Base-by-base conservation (phyloP, 2,329 filamentous ascomycete species). In the Colletotrichum liriopes region DNA sequence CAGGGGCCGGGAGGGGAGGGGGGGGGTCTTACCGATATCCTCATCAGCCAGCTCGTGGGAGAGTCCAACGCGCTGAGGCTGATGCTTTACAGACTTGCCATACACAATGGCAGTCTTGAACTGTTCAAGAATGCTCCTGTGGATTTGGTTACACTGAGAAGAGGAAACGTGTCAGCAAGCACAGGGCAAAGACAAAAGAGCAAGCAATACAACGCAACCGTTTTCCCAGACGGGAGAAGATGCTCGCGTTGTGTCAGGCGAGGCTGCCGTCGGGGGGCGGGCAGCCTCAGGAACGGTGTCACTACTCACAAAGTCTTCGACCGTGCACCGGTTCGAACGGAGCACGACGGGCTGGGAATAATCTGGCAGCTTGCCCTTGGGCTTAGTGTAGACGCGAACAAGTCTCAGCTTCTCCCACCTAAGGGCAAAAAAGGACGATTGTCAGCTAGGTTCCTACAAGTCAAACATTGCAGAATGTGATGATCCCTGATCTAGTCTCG, bases 91-190 rank as follows among this genome's bases (percentile, higher is more conserved):
- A 67, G 95, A 98, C 82, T 96, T 96, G 77, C 96, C 96, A 83
- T 98, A 99, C 52, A 99, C 96, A 80, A 99, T 93, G 66, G 96
- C 96, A 73, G 92, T 91, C 84, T 96, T 97, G 88, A 99, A 99
- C 77, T 98, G 93, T 78, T 99, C 96, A 68, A 96, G 89, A 81
- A 99, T 98, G 68, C 91, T 97, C 82, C 96, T 94, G 85, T 99
- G 96, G 81, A 99, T 99, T 76, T 94, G 90, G 85, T 98, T 98
- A 85, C 96, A 99, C 95, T 98, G 47, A 14, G 23, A n/a, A 41
- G n/a, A 60, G 54, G 67, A 70, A 62, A 58, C 86, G 79, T 86
- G 83, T 82, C 73, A 80, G 79, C 80, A 74, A 81, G 76, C 23
- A 58, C 56, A 29, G 29, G 39, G 23, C 23, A 51, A 62, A 35